phyloP scores from a whole-genome alignment of 2,329 filamentous ascomycete species.

The Teratosphaeria zuluensis region DNA sequence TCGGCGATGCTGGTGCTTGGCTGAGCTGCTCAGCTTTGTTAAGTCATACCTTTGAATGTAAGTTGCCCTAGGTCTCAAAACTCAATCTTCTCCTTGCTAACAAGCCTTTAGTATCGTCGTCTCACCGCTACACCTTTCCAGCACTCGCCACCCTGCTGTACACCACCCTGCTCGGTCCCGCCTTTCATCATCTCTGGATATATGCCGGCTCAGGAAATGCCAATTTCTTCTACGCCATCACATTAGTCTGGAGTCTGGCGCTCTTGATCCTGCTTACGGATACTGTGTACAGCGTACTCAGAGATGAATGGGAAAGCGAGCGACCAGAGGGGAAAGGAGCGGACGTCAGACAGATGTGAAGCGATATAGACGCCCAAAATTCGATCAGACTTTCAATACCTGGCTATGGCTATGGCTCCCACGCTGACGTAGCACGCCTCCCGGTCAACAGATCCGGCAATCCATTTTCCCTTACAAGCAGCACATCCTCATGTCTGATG shows the following conservation, averaged over 20 bases:
- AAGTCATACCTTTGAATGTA: conserved; percentile 77
- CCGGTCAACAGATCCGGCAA: conserved; percentile 49
- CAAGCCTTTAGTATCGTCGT: conserved; percentile 52
- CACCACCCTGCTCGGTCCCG: conserved; percentile 77
- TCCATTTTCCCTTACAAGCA: conserved; percentile 42
- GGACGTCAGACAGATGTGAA: conserved; percentile 70
- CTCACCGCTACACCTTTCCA: conserved; percentile 72
- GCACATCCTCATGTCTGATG: conserved; percentile 53
- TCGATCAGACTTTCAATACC: neutral
- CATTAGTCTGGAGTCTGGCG: conserved; percentile 91
- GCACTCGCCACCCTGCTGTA: conserved; percentile 76
- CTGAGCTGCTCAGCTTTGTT: conserved; percentile 75
- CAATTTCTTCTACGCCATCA: conserved; percentile 99
- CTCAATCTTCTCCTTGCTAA: neutral
- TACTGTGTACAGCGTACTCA: conserved; percentile 73
- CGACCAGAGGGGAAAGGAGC: conserved; percentile 83
- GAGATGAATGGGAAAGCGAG: conserved; percentile 91
- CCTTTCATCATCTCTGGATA: conserved; percentile 96
- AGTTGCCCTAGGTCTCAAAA: conserved; percentile 25
- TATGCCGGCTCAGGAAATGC: conserved; percentile 96
- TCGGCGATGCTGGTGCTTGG: conserved; percentile 81
- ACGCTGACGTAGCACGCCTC: conserved; percentile 41
- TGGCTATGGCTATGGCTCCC: conserved; percentile 34
- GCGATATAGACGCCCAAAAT: neutral
- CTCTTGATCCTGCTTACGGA: conserved; percentile 81